These are phyloP conservation scores for Cercophora newfieldiana DNA, from an alignment of 495 filamentous ascomycete species.

Conservation along the genomic window DNA sequence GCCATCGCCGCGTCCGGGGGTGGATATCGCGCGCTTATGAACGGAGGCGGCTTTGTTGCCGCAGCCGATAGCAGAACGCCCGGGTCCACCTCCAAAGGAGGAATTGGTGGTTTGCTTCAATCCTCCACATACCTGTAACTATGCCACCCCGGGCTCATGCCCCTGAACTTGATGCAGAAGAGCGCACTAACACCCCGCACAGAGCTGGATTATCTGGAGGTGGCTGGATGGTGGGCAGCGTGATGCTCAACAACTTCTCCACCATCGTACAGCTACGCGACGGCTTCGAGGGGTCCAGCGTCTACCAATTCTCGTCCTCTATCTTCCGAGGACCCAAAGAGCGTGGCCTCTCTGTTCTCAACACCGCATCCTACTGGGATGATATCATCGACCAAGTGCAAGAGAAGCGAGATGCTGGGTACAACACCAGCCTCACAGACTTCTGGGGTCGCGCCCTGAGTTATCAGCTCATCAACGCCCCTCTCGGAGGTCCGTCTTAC, in stretches of 20 bases:
- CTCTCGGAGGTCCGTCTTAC: conserved; percentile 72
- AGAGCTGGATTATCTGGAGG: conserved; percentile 79
- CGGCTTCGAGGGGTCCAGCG: conserved; percentile 51
- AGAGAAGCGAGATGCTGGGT: conserved; percentile 69
- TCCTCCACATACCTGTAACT: conserved; percentile 69
- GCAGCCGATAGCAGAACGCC: conserved; percentile 79
- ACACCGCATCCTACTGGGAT: conserved; percentile 64
- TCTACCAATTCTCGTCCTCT: conserved; percentile 77
- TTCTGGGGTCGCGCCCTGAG: conserved; percentile 81
- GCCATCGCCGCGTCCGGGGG: conserved; percentile 66
- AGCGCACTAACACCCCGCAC: conserved; percentile 4
- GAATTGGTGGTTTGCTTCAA: conserved; percentile 84
- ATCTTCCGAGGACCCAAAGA: conserved; percentile 60
- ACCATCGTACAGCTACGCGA: conserved; percentile 64
- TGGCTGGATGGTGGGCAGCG: conserved; percentile 81
- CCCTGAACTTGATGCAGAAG: no score
- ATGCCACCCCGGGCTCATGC: not conserved
- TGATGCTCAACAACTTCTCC: conserved; percentile 90
- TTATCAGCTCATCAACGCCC: conserved; percentile 79
- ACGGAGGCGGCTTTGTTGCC: conserved; percentile 81
- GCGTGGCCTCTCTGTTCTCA: conserved; percentile 37
- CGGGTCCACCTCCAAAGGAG: conserved; percentile 63
- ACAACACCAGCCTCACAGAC: conserved; percentile 78
- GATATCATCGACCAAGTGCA: conserved; percentile 62
- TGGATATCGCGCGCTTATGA: conserved; percentile 85